phyloP scores from a whole-genome alignment of 2,329 filamentous ascomycete species.

The Stagonosporopsis tanaceti region DNA sequence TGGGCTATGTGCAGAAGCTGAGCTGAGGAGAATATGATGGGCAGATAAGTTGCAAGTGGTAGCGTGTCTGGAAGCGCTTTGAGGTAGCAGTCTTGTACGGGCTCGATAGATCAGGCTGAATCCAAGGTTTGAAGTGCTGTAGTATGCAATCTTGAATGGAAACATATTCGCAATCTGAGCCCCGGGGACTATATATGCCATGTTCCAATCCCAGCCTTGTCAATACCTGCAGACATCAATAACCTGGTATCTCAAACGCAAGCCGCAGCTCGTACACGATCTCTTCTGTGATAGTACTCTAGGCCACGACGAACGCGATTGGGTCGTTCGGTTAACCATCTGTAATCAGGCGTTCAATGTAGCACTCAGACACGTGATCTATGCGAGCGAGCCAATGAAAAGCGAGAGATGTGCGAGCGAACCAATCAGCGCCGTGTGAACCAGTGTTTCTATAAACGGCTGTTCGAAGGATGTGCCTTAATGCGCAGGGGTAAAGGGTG shows the following conservation, averaged over 20 bases:
- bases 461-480: neutral
- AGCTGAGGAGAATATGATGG: neutral
- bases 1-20: neutral
- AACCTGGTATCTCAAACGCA: neutral
- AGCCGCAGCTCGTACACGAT: neutral
- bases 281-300: neutral
- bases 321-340: neutral
- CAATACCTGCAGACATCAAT: neutral
- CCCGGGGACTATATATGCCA: neutral
- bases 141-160: neutral
- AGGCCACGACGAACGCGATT: neutral
- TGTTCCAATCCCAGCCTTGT: neutral
- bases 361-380: constrained; percentile 10
- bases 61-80: neutral
- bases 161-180: no score
- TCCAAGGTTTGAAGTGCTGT: no score
- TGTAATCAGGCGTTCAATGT: constrained; percentile 6
- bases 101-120: neutral
- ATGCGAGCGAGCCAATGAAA: constrained; percentile 16
- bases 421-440: constrained; percentile 5
- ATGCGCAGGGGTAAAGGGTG: neutral
- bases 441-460: constrained; percentile 3
- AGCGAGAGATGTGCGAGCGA: neutral
- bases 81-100: neutral
- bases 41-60: neutral